A percentile compares a stretch with the other conserved stretches of the same genome.
phyloP scores from a whole-genome alignment of 208 protist genomes.

The Leishmania turanica region DNA sequence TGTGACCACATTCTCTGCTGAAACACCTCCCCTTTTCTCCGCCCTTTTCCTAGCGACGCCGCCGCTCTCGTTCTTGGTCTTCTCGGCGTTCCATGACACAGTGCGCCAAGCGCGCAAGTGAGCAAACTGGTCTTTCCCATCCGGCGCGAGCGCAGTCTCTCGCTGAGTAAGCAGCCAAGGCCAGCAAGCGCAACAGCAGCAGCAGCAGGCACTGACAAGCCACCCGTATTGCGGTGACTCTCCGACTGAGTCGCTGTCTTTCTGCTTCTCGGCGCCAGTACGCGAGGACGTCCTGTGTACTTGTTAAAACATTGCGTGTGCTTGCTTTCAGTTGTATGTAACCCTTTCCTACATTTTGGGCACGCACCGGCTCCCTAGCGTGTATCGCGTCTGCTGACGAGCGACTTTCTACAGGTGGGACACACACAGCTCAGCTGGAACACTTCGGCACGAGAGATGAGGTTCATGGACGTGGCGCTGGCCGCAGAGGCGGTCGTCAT shows the following conservation, averaged over 20 bases:
- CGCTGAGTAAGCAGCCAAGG: neutral
- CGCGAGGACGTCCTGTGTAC: neutral
- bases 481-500: constrained; percentile 39
- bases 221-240: neutral
- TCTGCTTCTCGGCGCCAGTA: neutral
- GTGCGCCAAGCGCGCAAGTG: neutral
- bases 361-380: neutral
- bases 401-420: neutral
- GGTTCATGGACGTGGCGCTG: constrained; percentile 24
- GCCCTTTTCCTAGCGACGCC: neutral
- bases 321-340: neutral
- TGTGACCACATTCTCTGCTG: neutral
- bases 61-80: neutral
- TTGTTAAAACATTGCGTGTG: neutral
- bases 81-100: neutral
- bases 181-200: neutral
- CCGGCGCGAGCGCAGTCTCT: neutral
- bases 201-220: neutral
- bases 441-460: constrained; percentile 19
- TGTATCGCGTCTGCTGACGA: neutral
- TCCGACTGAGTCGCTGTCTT: neutral
- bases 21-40: neutral
- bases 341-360: neutral
- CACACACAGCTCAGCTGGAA: neutral
- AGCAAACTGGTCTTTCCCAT: neutral